Evolutionary conservation across 2,329 filamentous ascomycete species (phyloP).

Genomic region (Aspergillus pseudotamarii): DNA sequence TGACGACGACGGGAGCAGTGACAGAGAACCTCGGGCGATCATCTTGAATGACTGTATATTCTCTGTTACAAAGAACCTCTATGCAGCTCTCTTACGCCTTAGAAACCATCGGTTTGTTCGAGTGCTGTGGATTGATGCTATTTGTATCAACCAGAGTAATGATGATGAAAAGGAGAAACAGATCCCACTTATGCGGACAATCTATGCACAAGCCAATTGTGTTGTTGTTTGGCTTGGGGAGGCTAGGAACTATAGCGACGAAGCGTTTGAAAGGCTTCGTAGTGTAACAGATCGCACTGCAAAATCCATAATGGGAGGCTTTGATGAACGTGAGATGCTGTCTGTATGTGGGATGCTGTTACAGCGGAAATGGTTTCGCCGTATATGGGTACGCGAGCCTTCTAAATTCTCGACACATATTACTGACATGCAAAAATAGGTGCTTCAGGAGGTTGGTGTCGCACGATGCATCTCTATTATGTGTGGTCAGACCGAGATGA

Average conservation of each 20-base stretch:
- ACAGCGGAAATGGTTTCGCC: no score
- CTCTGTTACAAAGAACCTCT: background rate
- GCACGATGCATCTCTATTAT: no score
- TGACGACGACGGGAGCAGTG: background rate
- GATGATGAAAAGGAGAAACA: background rate
- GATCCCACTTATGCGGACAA: background rate
- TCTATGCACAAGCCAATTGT: background rate
- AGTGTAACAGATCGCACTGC: no score
- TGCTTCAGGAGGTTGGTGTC: no score
- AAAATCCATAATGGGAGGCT: no score
- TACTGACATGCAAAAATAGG: no score
- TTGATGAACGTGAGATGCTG: no score
- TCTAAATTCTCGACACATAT: no score
- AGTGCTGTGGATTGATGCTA: background rate
- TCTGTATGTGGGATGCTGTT: no score
- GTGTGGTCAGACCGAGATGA: no score
- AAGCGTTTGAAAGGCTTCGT: no score
- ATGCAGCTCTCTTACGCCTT: background rate
- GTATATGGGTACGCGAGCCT: no score
- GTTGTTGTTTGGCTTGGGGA: constrained; percentile 8
- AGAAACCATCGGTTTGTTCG: background rate
- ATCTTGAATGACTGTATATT: background rate
- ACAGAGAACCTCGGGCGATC: rapidly evolving
- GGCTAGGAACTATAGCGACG: background rate
- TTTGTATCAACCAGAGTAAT: background rate